Evolutionary conservation across 257 asterid genomes (phyloP), one percentile per base, ranked within the genome.

Genomic region (Solanum arcanum): DNA sequence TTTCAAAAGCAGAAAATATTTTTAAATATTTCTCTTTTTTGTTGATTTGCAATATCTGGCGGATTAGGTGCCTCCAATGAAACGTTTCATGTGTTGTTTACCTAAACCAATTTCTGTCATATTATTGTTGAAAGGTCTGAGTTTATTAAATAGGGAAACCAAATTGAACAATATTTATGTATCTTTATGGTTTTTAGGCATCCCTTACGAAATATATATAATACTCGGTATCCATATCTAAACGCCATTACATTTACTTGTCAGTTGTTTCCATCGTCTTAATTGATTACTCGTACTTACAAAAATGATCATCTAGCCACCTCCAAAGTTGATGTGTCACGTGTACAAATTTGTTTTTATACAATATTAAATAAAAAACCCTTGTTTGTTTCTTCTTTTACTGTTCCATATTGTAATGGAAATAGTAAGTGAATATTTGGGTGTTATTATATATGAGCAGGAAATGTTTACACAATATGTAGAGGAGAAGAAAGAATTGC

Each of bases 401-500:
- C 35, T 23, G 4, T 31, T 13, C 21, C 33, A 76, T 76, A 39
- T 23, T 75, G 6, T 25, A n/a, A 25, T n/a, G 83, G 83, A n/a
- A 75, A 42, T 77, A 47, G 8, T 42, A 16, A 46, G 27, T 15
- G 27, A 46, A 15, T 46, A 49, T 29, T 81, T 27, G 16, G 69
- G 29, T 49, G 42, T 35, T 33, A 33, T 29, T 11, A 9, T 35
- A 2, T 73, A 29, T 81, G 52, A 21, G 87, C 91, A 95, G 98
- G 95, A 91, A 89, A 94, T 94, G 97, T 92, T 94, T 74, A 5
- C 59, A 31, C 80, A 91, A 15, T 84, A 89, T 85, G 89, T 92
- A 11, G 93, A 94, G 86, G 97, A 95, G 91, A 94, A 91, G 91
- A 92, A 88, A 87, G 97, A 93, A 85, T 47, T 95, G 86, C 91